Conservation (phyloP, 345 rosid species). For the Dimocarpus longan region DNA sequence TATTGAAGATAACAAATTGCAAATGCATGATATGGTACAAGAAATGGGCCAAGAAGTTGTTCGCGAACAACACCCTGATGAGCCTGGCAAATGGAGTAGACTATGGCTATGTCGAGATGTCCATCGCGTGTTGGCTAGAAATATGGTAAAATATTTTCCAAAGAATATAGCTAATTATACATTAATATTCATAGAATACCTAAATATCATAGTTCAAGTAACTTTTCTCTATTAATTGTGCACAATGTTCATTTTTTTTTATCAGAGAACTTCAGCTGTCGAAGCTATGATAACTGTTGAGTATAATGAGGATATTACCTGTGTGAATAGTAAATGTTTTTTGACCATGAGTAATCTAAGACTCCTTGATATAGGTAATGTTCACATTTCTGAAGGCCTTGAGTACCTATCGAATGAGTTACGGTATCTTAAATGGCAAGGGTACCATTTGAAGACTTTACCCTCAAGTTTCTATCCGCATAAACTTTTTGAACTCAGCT, state of each 20-base stretch:
- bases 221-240: too few species aligned
- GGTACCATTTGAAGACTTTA: too few species aligned
- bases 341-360: constrained; percentile 33
- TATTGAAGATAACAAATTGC: constrained; percentile 23
- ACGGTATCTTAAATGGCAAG: too few species aligned
- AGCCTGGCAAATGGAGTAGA: constrained; percentile 38
- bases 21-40: constrained; percentile 41
- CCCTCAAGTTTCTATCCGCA: too few species aligned
- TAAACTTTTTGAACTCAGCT: too few species aligned
- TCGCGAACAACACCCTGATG: constrained; percentile 23
- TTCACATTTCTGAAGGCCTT: too few species aligned
- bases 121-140: constrained; percentile 27
- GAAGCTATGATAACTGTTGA: constrained; percentile 26
- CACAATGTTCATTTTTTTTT: too few species aligned
- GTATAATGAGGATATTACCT: not conserved
- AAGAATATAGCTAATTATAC: too few species aligned
- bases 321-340: constrained; percentile 26
- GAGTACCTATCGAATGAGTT: too few species aligned
- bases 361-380: constrained; percentile 31
- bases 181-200: too few species aligned
- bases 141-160: constrained; percentile 17
- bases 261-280: constrained; percentile 20
- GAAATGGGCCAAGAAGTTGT: constrained; percentile 7
- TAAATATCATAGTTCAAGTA: too few species aligned
- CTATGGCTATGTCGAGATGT: constrained; percentile 33